Conservation (phyloP, 371 early-diverging fungal genomes). For the Rhizopus arrhizus region DNA sequence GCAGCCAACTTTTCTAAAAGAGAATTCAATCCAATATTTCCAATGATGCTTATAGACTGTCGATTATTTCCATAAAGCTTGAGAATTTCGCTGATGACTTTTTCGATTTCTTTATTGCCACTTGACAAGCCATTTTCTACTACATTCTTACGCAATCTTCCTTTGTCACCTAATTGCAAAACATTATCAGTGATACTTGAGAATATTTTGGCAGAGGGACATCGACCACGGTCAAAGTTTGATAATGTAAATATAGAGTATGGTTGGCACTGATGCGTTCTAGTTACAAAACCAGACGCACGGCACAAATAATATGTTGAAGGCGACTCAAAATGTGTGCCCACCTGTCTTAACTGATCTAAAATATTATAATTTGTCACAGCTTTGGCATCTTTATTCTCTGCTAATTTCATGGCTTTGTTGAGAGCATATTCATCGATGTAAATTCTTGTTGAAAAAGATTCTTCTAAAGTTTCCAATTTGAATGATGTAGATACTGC, state of each 20-base stretch:
- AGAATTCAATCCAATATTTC: neutral
- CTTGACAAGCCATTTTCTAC: neutral
- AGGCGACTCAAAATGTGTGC: slow-evolving; percentile 11
- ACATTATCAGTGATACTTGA: slow-evolving; percentile 6
- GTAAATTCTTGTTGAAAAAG: slow-evolving; percentile 16
- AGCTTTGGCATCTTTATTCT: neutral
- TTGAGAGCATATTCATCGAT: slow-evolving; percentile 9
- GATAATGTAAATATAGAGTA: slow-evolving; percentile 8
- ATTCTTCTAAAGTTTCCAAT: slow-evolving; percentile 14
- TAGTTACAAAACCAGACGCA: slow-evolving; percentile 15
- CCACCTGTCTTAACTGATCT: slow-evolving; percentile 11
- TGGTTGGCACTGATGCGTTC: slow-evolving; percentile 10
- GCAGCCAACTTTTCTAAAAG: neutral
- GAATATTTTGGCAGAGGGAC: slow-evolving; percentile 6
- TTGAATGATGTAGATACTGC: slow-evolving; percentile 12
- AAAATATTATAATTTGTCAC: slow-evolving; percentile 1
- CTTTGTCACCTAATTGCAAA: neutral
- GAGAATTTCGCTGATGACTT: neutral
- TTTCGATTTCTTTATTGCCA: slow-evolving; percentile 1
- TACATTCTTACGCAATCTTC: neutral
- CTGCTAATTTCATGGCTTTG: slow-evolving; percentile 1
- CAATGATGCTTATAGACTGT: neutral
- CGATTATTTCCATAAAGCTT: slow-evolving; percentile 1
- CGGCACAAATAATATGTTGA: slow-evolving; percentile 14
- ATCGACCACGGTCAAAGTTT: slow-evolving; percentile 21